Evolutionary conservation across 371 early-diverging fungal genomes (phyloP).

Genomic region (Parasitella parasitica): DNA sequence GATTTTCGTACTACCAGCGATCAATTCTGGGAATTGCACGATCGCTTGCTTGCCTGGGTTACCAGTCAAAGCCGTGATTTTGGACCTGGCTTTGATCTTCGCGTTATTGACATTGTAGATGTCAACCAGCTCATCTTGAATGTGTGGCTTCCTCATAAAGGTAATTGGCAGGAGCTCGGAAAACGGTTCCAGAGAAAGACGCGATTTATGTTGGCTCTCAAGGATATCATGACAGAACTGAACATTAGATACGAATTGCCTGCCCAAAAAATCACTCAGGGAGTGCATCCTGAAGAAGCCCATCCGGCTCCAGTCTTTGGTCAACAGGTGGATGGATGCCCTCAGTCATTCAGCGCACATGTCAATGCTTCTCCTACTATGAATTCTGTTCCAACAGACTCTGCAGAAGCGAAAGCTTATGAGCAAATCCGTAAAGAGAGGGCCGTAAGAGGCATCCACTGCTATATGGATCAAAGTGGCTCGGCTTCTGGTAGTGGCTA

Average conservation of each 20-base stretch:
- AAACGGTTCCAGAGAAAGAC: conserved; percentile 59
- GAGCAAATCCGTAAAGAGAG: background rate
- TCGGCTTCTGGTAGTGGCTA: background rate
- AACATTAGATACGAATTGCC: conserved; percentile 56
- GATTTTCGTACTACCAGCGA: conserved; percentile 63
- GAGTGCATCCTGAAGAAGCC: background rate
- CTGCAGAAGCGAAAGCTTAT: background rate
- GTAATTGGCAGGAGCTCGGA: conserved; percentile 71
- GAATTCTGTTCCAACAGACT: background rate
- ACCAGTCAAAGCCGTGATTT: conserved; percentile 62
- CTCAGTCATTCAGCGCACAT: background rate
- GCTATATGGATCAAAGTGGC: background rate
- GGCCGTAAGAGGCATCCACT: background rate
- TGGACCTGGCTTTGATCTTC: conserved; percentile 55
- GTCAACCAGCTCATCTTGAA: conserved; percentile 51
- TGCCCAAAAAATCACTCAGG: conserved; percentile 26
- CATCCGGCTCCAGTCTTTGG: background rate
- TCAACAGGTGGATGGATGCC: background rate
- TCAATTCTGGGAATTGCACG: conserved; percentile 50
- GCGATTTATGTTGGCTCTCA: conserved; percentile 61
- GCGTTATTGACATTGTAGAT: conserved; percentile 55
- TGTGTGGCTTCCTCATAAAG: conserved; percentile 63
- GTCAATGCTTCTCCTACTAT: background rate
- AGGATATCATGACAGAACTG: conserved; percentile 54
- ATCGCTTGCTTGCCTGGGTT: conserved; percentile 57